Base-by-base conservation (phyloP, 208 protist species). In the Phytomonas sp. region DNA sequence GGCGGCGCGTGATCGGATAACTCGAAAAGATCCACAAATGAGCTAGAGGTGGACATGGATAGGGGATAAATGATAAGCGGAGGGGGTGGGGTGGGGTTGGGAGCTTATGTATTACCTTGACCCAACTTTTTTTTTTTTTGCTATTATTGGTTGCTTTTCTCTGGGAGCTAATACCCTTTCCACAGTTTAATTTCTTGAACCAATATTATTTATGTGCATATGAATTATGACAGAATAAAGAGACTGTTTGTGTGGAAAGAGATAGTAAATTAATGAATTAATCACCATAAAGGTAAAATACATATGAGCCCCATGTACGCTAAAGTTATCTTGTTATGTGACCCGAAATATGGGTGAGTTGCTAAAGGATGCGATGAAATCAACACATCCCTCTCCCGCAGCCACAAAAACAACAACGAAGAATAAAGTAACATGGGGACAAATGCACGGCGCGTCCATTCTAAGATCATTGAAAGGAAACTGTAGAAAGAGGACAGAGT, bases 251-350 rank as follows among this genome's bases (percentile, higher is more conserved):
- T 49, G 40, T 19, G 3, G 12, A 49, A 12, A 49, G 12, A 49
- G 19, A 49, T 23, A 19, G 14, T 49, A 3, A 49, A 49, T 12
- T 10, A 49, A 49, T 49, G 40, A 49, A 49, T 49, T 49, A 12
- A 49, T 49, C 7, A 60, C 2, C 5, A 71, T 29, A 75, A 75
- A 75, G 70, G 29, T 73, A 64, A 68, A 75, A 31, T 2, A 74
- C 49, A 68, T 30, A 68, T 5, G 5, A 23, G 34, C 60, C 62
- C 29, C 32, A 59, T n/a, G 10, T 49, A 49, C 7, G 6, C 40
- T 49, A 49, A 49, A 49, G 40, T 49, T 49, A 49, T 49, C 19
- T 16, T 49, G 40, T 49, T 23, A 49, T 49, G 40, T 23, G 19
- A 49, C 14, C 14, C 40, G 12, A 19, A 49, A 16, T 16, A 49